Percentiles rank a stretch among this genome's conserved stretches.
Evolutionary conservation across 495 filamentous ascomycete species (phyloP).

Genomic region (Xylaria curta): DNA sequence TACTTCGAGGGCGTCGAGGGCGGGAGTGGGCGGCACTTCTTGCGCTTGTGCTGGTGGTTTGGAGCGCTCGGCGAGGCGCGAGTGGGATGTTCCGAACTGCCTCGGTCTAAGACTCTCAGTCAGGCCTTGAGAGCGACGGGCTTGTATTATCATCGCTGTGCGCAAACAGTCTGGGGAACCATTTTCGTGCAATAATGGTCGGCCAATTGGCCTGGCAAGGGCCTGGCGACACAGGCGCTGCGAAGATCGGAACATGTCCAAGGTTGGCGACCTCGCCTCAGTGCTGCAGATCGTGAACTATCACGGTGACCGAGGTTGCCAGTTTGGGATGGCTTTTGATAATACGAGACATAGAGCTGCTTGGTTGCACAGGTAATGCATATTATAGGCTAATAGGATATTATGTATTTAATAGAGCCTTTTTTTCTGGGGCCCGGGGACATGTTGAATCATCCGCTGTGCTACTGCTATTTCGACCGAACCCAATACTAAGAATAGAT

Average conservation of each 20-base stretch:
- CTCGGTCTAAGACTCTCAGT: slow-evolving; percentile 15
- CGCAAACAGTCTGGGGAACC: background rate
- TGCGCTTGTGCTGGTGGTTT: slow-evolving; percentile 20
- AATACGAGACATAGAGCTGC: background rate
- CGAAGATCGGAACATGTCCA: slow-evolving; percentile 25
- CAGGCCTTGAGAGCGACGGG: background rate
- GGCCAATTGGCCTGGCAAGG: slow-evolving; percentile 20
- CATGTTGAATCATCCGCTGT: no score
- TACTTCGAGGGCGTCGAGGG: background rate
- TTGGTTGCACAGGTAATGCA: background rate
- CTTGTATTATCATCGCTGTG: background rate
- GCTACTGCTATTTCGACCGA: no score
- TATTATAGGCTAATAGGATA: background rate
- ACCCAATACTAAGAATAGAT: no score
- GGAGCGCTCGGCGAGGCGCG: slow-evolving; percentile 20
- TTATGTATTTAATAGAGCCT: slow-evolving; percentile 4
- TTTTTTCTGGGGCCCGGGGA: no score
- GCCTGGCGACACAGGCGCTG: slow-evolving; percentile 19
- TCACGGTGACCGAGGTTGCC: slow-evolving; percentile 2
- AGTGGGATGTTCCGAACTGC: slow-evolving; percentile 29
- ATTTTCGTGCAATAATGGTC: background rate
- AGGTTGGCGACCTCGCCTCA: background rate
- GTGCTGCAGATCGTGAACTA: slow-evolving; percentile 1
- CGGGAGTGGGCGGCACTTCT: background rate
- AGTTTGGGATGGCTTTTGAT: background rate